A percentile compares a stretch with the other conserved stretches of the same genome.
These are phyloP conservation scores for Dillenia turbinata DNA, from an alignment of 164 flowering plant genomes.

Conservation along the genomic window DNA sequence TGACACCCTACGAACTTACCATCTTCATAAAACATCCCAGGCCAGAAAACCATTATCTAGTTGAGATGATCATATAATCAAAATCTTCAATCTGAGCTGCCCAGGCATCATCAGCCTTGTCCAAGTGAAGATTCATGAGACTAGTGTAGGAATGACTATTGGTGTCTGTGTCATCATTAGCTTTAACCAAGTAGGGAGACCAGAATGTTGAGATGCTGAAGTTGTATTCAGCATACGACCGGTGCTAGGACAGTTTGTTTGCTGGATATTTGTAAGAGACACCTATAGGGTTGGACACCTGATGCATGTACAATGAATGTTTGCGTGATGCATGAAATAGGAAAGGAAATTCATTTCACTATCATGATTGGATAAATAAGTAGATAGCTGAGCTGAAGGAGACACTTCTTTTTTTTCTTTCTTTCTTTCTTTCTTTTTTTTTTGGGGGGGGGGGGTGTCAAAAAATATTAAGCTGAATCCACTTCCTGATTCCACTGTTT, in stretches of 20 bases:
- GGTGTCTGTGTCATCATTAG: too few relatives aligned
- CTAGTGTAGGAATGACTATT: too few relatives aligned
- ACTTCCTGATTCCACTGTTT: too few relatives aligned
- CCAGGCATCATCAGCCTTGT: conserved; percentile 26
- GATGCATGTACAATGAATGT: neutral
- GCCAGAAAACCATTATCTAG: conserved; percentile 34
- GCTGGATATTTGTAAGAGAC: conserved; percentile 8
- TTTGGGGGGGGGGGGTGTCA: too few relatives aligned
- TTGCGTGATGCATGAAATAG: too few relatives aligned
- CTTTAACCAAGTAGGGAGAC: conserved; percentile 12
- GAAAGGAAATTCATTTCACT: too few relatives aligned
- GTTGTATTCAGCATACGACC: conserved; percentile 13
- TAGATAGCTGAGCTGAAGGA: too few relatives aligned
- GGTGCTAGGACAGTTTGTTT: conserved; percentile 1
- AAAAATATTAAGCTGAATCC: too few relatives aligned
- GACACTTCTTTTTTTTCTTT: too few relatives aligned
- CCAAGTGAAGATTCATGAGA: conserved; percentile 15
- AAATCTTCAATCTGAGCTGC: conserved; percentile 15
- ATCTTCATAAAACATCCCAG: conserved; percentile 20
- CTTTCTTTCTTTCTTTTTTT: too few relatives aligned
- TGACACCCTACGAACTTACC: conserved; percentile 30
- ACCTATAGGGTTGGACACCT: conserved; percentile 26
- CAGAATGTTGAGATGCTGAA: conserved; percentile 16
- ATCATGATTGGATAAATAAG: too few relatives aligned
- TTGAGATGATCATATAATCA: conserved; percentile 31